Conservation (phyloP, 2,329 filamentous ascomycete genomes). For the Claviceps monticola region DNA sequence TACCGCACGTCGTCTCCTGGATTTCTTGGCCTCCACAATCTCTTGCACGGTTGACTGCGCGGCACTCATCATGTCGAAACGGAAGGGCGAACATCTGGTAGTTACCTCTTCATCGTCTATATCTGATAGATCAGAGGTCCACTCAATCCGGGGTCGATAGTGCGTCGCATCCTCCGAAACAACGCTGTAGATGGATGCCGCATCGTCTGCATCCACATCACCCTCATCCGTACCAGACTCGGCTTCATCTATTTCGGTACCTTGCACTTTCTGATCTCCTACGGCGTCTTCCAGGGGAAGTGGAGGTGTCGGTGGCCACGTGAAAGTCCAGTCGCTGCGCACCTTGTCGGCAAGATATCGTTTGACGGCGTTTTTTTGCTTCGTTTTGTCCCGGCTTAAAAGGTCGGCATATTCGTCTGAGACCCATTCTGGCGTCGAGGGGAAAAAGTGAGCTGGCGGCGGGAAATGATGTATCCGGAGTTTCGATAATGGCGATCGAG, state of each 20-base stretch:
- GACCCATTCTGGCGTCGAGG: slow-evolving; percentile 20
- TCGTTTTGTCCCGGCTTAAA: slow-evolving; percentile 45
- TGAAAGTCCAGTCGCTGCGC: slow-evolving; percentile 46
- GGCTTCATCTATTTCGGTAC: slow-evolving; percentile 23
- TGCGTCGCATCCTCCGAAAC: slow-evolving; percentile 40
- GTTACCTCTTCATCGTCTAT: slow-evolving; percentile 30
- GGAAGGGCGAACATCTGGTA: slow-evolving; percentile 32
- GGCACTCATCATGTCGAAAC: slow-evolving; percentile 36
- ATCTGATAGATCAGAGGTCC: slow-evolving; percentile 43
- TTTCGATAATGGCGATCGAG: slow-evolving; percentile 38
- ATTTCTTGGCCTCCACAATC: slow-evolving; percentile 33
- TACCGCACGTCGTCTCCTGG: slow-evolving; percentile 41
- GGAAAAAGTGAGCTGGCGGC: slow-evolving; percentile 16
- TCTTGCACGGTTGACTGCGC: slow-evolving; percentile 28
- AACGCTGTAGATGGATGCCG: slow-evolving; percentile 40
- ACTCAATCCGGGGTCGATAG: slow-evolving; percentile 38
- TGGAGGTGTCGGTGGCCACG: slow-evolving; percentile 31
- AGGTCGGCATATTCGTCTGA: slow-evolving; percentile 45
- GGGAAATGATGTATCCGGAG: slow-evolving; percentile 27
- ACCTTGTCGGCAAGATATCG: slow-evolving; percentile 40
- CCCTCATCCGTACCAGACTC: slow-evolving; percentile 4
- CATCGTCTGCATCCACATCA: slow-evolving; percentile 26
- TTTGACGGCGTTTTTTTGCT: slow-evolving; percentile 49
- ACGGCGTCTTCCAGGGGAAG: slow-evolving; percentile 19
- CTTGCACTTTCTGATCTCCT: slow-evolving; percentile 25